phyloP scores from a whole-genome alignment of 192 early-diverging fungal genomes.

The Pilobolus umbonatus region DNA sequence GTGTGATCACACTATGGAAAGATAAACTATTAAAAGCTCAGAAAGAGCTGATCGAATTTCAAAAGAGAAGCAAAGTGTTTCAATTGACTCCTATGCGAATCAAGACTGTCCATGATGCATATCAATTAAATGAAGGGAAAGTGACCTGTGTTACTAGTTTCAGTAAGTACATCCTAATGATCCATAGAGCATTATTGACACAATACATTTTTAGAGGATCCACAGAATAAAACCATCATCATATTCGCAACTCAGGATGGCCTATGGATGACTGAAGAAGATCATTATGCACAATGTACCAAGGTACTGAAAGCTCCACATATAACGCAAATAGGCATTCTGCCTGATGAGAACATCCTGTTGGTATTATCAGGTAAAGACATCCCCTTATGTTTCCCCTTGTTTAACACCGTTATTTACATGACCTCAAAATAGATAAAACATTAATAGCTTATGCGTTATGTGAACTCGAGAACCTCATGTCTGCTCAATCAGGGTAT shows the following conservation, averaged over 20 bases:
- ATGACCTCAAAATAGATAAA: constrained; percentile 56
- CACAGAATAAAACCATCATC: constrained; percentile 47
- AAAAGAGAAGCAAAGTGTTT: constrained; percentile 35
- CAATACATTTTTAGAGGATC: constrained; percentile 8
- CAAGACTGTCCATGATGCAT: constrained; percentile 29
- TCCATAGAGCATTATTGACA: neutral
- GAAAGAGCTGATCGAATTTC: constrained; percentile 12
- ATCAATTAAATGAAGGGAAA: constrained; percentile 34
- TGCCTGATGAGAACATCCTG: constrained; percentile 75
- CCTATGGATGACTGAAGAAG: constrained; percentile 46
- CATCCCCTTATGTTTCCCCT: neutral
- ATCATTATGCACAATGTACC: constrained; percentile 30
- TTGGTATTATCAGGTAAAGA: constrained; percentile 63
- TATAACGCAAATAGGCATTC: constrained; percentile 74
- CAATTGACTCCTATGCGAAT: constrained; percentile 43
- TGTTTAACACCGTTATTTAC: too few relatives aligned
- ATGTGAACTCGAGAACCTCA: constrained; percentile 64
- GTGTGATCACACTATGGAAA: constrained; percentile 61
- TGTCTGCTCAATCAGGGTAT: constrained; percentile 10
- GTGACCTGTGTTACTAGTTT: constrained; percentile 49
- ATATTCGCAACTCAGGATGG: constrained; percentile 81
- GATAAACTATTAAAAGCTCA: constrained; percentile 68
- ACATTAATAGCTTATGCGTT: constrained; percentile 68
- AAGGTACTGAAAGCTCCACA: constrained; percentile 49
- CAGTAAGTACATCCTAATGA: constrained; percentile 25